Conservation (phyloP, 768 basidiomycete genomes). For the Calvatia gigantea region DNA sequence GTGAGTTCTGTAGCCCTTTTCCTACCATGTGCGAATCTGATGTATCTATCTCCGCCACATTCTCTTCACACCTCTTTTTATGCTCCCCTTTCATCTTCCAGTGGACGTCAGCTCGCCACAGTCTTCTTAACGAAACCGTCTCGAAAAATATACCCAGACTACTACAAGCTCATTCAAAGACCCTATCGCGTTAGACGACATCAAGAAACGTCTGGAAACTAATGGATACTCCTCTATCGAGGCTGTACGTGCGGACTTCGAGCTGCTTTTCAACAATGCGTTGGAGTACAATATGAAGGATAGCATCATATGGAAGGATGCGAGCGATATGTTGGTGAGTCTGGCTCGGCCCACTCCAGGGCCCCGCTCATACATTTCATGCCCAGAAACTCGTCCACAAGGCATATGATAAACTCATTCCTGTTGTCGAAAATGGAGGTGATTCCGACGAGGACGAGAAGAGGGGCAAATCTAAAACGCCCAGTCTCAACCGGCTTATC, state of each 20-base stretch:
- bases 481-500: conserved; percentile 63
- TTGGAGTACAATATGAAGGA: conserved; percentile 81
- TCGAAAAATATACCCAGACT: conserved; percentile 79
- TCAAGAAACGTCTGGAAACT: conserved; percentile 72
- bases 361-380: background rate
- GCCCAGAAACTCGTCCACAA: conserved; percentile 49
- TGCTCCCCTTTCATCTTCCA: conserved; percentile 27
- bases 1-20: conserved; percentile 59
- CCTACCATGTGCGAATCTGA: conserved; percentile 37
- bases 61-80: conserved; percentile 17
- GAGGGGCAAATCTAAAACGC: conserved; percentile 50
- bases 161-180: conserved; percentile 73
- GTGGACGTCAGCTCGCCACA: conserved; percentile 59
- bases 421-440: conserved; percentile 36
- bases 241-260: conserved; percentile 67
- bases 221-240: conserved; percentile 59
- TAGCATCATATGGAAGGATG: conserved; percentile 76
- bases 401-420: conserved; percentile 43
- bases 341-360: background rate
- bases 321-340: conserved; percentile 77
- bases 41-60: conserved; percentile 15
- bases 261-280: conserved; percentile 77
- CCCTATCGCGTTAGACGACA: conserved; percentile 89
- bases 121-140: conserved; percentile 70
- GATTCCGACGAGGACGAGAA: conserved; percentile 34